Evolutionary conservation across 2,329 filamentous ascomycete species (phyloP), one percentile per base, ranked within the genome.

Genomic region (Pezicula rhizophila): DNA sequence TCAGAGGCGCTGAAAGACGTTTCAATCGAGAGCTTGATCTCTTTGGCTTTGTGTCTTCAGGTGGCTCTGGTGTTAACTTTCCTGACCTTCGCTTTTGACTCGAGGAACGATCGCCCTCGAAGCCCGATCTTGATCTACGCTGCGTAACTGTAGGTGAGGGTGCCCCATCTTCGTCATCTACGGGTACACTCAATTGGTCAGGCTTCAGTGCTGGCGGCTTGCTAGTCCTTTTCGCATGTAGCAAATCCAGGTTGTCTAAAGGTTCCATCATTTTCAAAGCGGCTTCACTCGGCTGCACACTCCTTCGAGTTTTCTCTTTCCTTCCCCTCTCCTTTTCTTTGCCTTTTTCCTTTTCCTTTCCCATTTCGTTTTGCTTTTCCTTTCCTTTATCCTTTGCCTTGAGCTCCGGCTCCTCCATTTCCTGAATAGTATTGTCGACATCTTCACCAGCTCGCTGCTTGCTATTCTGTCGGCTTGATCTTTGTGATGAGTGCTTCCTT

Each of bases 71-170:
- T 2, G 73, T 75, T 4, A 66, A 64, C n/a, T 70, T 72, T 7
- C 73, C 72, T 0, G 78, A 77, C 34, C 68, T 68, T 44, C 72
- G 73, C 42, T 57, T 62, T 34, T 61, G 55, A 41, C 52, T 60
- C 28, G 54, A 55, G 15, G 61, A 51, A 41, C 58, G 50, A 44
- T 57, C 40, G 25, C 48, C 45, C 45, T 48, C 55, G 1, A 66
- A 62, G 54, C 72, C 77, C 17, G 52, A 46, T 39, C 58, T 75
- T 64, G 53, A 61, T 72, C 76, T 61, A 14, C 81, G 75, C 53
- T 85, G 85, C 14, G 82, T 75, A 7, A 89, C 75, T 1, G 83
- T 76, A 0, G 86, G 85, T 15, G 80, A 85, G 1, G 86, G 85
- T 0, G 86, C 86, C 12, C 81, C 82, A 15, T 87, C 83, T 18